phyloP scores from a whole-genome alignment of 257 asterid genomes.

The Nicotiana otophora region DNA sequence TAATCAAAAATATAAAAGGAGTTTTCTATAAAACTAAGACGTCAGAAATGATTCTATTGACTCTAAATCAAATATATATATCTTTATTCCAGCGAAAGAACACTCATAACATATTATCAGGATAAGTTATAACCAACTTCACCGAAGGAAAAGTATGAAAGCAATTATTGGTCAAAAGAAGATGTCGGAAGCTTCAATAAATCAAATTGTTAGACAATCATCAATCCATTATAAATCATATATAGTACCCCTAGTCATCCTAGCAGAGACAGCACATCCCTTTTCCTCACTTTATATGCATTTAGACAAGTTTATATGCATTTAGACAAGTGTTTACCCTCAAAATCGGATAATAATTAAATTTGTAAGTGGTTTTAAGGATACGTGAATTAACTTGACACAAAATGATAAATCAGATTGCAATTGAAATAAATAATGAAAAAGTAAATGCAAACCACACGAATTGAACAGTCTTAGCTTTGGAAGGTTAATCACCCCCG shows the following conservation, averaged over 20 bases:
- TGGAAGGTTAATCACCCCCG: too few species aligned
- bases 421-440: too few species aligned
- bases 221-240: background rate
- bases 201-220: background rate
- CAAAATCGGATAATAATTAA: too few species aligned
- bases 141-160: background rate
- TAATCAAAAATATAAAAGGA: background rate
- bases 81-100: background rate
- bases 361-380: too few species aligned
- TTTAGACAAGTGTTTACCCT: too few species aligned
- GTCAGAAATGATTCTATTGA: background rate
- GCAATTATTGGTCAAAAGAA: background rate
- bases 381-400: too few species aligned
- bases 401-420: too few species aligned
- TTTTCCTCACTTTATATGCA: background rate
- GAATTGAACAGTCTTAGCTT: too few species aligned
- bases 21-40: background rate
- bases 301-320: too few species aligned
- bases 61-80: background rate
- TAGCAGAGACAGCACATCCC: background rate
- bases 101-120: background rate
- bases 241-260: background rate
- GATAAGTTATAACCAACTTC: background rate
- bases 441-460: too few species aligned
- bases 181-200: background rate